These are phyloP conservation scores for Solanum phureja DNA, from an alignment of 257 asterid species.

Conservation along the genomic window DNA sequence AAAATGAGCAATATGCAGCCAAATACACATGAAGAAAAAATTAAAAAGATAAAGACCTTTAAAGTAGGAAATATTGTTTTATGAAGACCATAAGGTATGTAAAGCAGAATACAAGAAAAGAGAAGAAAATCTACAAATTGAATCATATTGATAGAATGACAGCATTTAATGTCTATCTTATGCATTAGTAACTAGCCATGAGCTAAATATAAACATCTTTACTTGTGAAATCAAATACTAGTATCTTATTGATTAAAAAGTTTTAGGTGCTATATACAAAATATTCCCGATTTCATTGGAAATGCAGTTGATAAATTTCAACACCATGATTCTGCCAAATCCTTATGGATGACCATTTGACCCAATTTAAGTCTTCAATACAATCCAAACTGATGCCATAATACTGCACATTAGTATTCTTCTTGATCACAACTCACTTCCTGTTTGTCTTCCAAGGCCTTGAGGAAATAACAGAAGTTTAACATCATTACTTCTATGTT, in stretches of 20 bases:
- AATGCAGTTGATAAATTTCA: neutral
- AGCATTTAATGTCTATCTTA: neutral
- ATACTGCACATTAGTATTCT: neutral
- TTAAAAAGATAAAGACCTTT: neutral
- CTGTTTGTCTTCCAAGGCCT: neutral
- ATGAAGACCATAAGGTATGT: neutral
- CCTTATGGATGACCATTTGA: neutral
- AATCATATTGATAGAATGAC: neutral
- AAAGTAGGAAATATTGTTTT: neutral
- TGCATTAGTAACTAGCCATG: neutral
- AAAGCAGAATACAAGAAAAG: neutral
- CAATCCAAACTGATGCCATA: neutral
- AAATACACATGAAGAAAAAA: no score
- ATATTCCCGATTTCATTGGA: neutral
- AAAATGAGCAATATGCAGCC: no score
- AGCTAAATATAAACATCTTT: neutral
- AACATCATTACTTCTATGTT: neutral
- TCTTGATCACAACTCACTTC: neutral
- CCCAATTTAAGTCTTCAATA: neutral
- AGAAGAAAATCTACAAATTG: neutral
- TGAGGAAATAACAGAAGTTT: neutral
- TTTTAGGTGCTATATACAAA: neutral
- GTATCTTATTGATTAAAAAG: neutral
- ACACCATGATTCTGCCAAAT: neutral
- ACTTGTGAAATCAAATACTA: neutral